Evolutionary conservation across 768 basidiomycete species (phyloP).

Genomic region (Hericium rajendrae): DNA sequence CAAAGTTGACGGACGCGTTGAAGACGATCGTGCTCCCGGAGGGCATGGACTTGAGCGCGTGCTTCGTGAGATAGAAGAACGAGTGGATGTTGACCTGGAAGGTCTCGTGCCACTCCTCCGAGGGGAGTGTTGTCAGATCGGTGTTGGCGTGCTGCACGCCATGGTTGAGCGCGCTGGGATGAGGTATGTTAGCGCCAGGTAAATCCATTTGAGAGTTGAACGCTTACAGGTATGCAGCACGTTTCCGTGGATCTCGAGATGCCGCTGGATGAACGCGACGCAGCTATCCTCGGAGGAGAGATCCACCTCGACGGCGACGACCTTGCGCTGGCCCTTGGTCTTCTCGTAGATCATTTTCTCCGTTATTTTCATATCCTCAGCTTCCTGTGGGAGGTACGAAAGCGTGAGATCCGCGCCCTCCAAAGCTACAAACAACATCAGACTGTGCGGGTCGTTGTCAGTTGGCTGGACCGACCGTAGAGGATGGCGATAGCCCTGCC

Average conservation of each 20-base stretch:
- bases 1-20: constrained; percentile 35
- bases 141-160: constrained; percentile 33
- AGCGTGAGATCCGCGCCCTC: constrained; percentile 29
- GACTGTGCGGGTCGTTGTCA: background rate
- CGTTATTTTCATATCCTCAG: constrained; percentile 30
- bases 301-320: constrained; percentile 29
- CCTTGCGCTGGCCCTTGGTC: constrained; percentile 27
- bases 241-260: constrained; percentile 26
- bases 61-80: constrained; percentile 39
- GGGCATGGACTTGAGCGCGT: constrained; percentile 34
- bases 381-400: constrained; percentile 23
- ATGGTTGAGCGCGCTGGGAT: constrained; percentile 30
- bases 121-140: constrained; percentile 25
- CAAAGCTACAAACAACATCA: constrained; percentile 16
- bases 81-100: constrained; percentile 31
- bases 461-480: constrained; percentile 16
- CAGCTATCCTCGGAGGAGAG: constrained; percentile 29
- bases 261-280: constrained; percentile 27
- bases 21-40: constrained; percentile 33
- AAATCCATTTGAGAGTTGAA: too few species aligned
- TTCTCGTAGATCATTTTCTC: constrained; percentile 29
- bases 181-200: background rate
- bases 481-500: constrained; percentile 35
- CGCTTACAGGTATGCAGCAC: constrained; percentile 32
- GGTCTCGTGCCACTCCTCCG: constrained; percentile 35